Base-by-base conservation (phyloP, 345 rosid genomes). In the Euphorbia pulcherrima region DNA sequence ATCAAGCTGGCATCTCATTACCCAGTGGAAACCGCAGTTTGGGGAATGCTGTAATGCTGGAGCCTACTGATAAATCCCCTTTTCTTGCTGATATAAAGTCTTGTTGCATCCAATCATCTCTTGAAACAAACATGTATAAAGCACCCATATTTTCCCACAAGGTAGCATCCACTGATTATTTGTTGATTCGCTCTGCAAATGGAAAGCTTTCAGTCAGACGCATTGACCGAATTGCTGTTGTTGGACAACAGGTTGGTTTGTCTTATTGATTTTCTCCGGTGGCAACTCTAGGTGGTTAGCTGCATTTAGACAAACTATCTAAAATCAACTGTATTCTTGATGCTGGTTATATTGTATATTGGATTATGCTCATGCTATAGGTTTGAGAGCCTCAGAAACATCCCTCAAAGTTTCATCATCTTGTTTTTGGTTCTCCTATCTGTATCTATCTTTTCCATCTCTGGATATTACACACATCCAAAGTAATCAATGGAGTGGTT, bases 191-290 rank as follows among this genome's bases (percentile, higher is more conserved):
- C 60, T 89, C 99, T 48, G 83, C 97, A 29, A 94, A 94, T 64
- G 99, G 99, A 77, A 94, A 94, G 82, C 92, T 94, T 72, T 89
- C 96, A 30, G 71, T 91, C 60, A 83, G 97, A 73, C 95, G 99
- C 67, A 89, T 94, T 37, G 96, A 94, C 81, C 88, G 82, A 85
- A 82, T 91, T 68, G 85, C 84, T 76, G 92, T 81, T 72, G 96
- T 94, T 18, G 97, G 97, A 50, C 97, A 94, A 75, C 96, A 94
- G 97, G 97, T 94, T 72, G 80, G 85, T 76, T 70, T 56, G 18
- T 4, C 14, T 53, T 56, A 17, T 62, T 27, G 33, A 17, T 33
- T 61, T 53, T 3, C 40, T 40, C 23, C 8, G 2, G 11, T 10
- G 16, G 50, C 35, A 23, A 44, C 26, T 16, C 21, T 4, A 57